phyloP scores from a whole-genome alignment of 129 eudicot genomes.

The Lactuca saligna region DNA sequence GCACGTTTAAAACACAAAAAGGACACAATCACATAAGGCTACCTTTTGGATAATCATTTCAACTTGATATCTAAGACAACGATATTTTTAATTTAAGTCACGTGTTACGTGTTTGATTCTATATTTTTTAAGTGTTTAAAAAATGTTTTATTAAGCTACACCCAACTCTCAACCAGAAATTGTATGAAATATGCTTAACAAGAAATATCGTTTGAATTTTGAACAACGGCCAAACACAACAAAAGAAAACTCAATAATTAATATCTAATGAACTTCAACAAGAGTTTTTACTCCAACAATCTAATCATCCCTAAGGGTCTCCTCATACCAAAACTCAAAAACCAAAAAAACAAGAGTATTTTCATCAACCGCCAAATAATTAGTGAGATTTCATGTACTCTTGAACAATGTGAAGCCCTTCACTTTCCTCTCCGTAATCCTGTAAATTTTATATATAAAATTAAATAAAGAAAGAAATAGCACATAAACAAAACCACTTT shows the following conservation, averaged over 20 bases:
- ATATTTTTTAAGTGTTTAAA: no score
- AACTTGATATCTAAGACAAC: no score
- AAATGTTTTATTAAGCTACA: no score
- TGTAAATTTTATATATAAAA: conserved; percentile 4
- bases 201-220: neutral
- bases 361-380: conserved; percentile 17
- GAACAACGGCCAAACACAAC: neutral
- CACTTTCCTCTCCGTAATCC: conserved; percentile 92
- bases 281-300: conserved; percentile 21
- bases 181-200: neutral
- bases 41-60: no score
- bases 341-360: conserved; percentile 9
- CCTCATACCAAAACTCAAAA: conserved; percentile 14
- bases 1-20: no score
- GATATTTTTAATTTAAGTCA: no score
- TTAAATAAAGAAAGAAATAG: neutral
- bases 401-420: conserved; percentile 86
- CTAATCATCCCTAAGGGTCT: conserved; percentile 14
- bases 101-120: no score
- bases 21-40: no score
- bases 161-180: no score
- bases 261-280: conserved; percentile 16
- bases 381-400: conserved; percentile 76
- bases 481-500: neutral
- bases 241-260: conserved; percentile 6